Evolutionary conservation across 2,329 filamentous ascomycete species (phyloP).

Genomic region (Trichophyton schoenleinii): DNA sequence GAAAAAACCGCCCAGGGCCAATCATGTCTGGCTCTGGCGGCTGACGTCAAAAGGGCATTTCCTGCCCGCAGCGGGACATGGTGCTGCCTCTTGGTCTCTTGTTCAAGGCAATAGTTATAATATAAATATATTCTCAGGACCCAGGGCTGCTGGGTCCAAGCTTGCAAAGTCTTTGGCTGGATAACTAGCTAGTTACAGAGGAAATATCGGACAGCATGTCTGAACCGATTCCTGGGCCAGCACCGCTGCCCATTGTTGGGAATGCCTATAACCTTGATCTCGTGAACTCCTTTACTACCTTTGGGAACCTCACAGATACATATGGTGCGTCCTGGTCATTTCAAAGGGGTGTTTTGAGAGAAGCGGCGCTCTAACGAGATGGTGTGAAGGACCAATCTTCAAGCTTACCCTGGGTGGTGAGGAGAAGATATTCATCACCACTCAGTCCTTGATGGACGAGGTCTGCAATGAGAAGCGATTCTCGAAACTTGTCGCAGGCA

Average conservation of each 20-base stretch:
- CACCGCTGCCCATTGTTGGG: background rate
- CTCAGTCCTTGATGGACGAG: background rate
- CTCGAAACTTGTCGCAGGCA: background rate
- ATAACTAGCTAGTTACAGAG: too few species aligned
- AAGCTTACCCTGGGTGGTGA: background rate
- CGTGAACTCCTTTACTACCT: background rate
- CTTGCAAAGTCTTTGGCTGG: background rate
- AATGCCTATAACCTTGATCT: constrained; percentile 1
- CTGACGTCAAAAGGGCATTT: background rate
- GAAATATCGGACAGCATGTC: background rate
- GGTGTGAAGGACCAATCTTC: background rate
- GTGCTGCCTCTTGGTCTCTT: background rate
- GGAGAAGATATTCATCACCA: background rate
- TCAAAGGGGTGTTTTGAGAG: background rate
- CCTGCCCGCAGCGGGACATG: background rate
- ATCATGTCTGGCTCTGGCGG: background rate
- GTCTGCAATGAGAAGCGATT: constrained; percentile 3
- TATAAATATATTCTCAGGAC: background rate
- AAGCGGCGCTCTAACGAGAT: background rate
- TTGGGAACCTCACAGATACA: background rate
- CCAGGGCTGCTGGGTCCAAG: background rate
- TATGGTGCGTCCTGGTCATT: background rate
- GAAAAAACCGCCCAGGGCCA: background rate
- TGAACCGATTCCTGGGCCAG: constrained; percentile 1
- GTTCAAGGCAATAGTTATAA: background rate